These are phyloP conservation scores for Ophiostoma pallidulum DNA, from an alignment of 2,329 filamentous ascomycete species.

Conservation along the genomic window DNA sequence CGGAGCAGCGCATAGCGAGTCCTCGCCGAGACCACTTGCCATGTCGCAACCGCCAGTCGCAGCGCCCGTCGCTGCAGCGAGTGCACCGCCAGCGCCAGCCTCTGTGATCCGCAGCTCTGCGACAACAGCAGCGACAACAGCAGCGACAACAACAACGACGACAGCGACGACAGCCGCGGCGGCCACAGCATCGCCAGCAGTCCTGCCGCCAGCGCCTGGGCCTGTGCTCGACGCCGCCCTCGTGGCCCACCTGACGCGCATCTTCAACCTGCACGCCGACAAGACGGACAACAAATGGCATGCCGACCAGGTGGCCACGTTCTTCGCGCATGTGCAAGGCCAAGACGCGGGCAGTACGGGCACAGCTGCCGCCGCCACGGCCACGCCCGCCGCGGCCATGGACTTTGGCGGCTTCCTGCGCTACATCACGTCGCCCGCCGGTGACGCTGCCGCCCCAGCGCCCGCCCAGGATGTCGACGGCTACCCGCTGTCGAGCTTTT, in stretches of 20 bases:
- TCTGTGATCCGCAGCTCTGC: too few relatives aligned
- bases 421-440: conserved; percentile 47
- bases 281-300: conserved; percentile 34
- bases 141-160: background rate
- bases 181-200: background rate
- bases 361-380: too few relatives aligned
- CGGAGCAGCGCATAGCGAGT: too few relatives aligned
- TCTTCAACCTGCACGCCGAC: conserved; percentile 37
- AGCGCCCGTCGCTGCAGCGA: too few relatives aligned
- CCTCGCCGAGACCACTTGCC: too few relatives aligned
- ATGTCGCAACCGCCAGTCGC: too few relatives aligned
- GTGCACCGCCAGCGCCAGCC: background rate
- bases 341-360: conserved; percentile 33
- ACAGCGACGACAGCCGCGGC: background rate
- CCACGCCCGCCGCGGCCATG: conserved; percentile 26
- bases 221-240: conserved; percentile 29
- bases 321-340: conserved; percentile 38
- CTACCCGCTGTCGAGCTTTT: conserved; percentile 80
- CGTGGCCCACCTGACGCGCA: conserved; percentile 34
- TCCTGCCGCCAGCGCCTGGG: background rate
- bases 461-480: conserved; percentile 44
- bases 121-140: too few relatives aligned
- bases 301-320: conserved; percentile 34
- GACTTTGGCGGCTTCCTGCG: conserved; percentile 40
- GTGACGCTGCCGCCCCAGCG: conserved; percentile 33